phyloP scores from a whole-genome alignment of 176 grass and related monocot genomes.

The Alopecurus myosuroides region DNA sequence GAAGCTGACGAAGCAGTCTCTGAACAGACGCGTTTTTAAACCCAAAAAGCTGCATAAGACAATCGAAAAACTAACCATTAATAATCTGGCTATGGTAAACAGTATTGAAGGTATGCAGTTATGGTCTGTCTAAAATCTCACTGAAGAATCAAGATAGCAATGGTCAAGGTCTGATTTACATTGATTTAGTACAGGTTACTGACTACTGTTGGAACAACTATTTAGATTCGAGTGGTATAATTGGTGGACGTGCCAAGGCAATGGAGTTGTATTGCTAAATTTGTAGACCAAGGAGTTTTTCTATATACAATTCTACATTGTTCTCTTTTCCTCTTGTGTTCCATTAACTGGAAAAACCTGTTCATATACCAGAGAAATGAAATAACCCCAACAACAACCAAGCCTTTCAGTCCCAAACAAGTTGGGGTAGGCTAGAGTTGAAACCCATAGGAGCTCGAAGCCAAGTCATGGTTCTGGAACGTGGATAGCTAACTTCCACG shows the following conservation, averaged over 20 bases:
- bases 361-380: background rate
- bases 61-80: conserved; percentile 9
- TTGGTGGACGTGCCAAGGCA: background rate
- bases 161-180: background rate
- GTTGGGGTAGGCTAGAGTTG: too few species aligned
- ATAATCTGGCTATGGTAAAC: background rate
- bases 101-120: background rate
- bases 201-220: background rate
- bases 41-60: conserved; percentile 76
- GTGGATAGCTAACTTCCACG: too few species aligned
- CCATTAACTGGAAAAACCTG: background rate
- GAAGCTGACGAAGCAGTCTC: conserved; percentile 79
- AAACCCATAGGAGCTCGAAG: too few species aligned
- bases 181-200: background rate
- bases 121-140: background rate
- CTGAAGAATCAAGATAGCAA: background rate
- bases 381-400: background rate
- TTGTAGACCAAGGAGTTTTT: background rate
- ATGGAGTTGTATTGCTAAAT: background rate
- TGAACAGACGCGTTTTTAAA: conserved; percentile 83
- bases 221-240: background rate
- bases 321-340: background rate
- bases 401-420: too few species aligned
- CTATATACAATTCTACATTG: conserved; percentile 8
- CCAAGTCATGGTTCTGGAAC: too few species aligned